Evolutionary conservation across 768 basidiomycete genomes (phyloP), one percentile per base, ranked within the genome.

Genomic region (Suillus subluteus): DNA sequence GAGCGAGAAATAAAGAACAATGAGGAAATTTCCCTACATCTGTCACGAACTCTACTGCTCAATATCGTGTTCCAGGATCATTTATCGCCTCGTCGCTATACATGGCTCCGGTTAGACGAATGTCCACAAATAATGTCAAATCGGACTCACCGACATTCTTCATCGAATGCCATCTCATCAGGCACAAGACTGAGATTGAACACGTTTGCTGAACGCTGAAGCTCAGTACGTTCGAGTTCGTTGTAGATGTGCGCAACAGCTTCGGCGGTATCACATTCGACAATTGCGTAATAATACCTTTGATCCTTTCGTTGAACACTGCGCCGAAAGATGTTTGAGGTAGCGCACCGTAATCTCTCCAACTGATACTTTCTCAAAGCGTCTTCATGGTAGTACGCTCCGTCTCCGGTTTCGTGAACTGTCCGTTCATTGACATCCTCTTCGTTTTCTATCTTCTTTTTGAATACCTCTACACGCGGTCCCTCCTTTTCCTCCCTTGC

Each of bases 151-250:
- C 92, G 83, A 71, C 82, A 86, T 65, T 92, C 88, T 18, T 87
- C 86, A 23, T 91, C 91, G 72, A 98, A 98, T 2, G 81, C 81
- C 95, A 96, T 96, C 30, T 84, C 91, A 38, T 95, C 89, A 0
- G 95, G 94, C 13, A 97, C 95, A 76, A 92, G 98, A 76, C 96
- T 98, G 41, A 99, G 79, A 74, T 99, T 94, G 67, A 99, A 91
- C 8, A 98, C 86, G 75, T 99, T 99, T 4, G 98, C 97, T 1
- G 97, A 98, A 38, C 95, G 89, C 77, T 99, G 98, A 18, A 99
- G 86, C 76, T 99, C 98, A 2, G 97, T 94, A 18, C 95, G 96
- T 70, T 98, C 93, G 32, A 98, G 84, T 75, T 99, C 96, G 40
- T 84, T 78, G 73, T 91, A 92, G 38, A 96, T 87, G 73, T 95